Evolutionary conservation across 331 rosid species (phyloP).

Genomic region (Acacia pycnantha): DNA sequence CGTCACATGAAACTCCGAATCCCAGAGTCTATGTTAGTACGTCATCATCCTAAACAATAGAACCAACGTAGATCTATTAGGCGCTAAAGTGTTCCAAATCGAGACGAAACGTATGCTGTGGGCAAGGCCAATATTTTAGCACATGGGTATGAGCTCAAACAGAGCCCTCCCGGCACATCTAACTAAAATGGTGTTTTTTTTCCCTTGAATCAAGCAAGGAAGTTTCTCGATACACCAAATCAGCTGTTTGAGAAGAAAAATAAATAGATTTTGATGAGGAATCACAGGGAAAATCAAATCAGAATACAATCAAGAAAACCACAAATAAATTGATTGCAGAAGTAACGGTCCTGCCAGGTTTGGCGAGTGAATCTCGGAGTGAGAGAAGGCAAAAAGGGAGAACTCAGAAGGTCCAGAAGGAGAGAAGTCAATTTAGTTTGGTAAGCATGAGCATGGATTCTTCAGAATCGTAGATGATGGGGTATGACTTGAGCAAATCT

Average conservation of each 20-base stretch:
- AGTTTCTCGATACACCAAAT: not conserved
- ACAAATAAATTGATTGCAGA: not conserved
- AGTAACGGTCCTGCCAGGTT: not conserved
- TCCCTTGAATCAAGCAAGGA: not conserved
- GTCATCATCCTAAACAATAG: conserved; percentile 6
- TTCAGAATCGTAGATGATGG: no score
- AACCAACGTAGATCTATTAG: conserved; percentile 43
- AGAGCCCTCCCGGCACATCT: not conserved
- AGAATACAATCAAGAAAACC: not conserved
- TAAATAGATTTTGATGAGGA: not conserved
- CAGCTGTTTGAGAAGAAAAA: not conserved
- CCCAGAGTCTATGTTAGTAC: conserved; percentile 7
- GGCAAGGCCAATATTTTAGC: not conserved
- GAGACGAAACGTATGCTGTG: conserved; percentile 26
- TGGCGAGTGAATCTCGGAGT: not conserved
- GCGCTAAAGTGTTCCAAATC: conserved; percentile 28
- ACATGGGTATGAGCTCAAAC: conserved; percentile 35
- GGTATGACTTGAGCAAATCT: no score
- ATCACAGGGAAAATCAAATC: not conserved
- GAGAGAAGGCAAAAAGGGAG: not conserved
- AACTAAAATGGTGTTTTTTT: not conserved
- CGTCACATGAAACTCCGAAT: conserved; percentile 6
- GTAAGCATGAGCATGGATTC: no score
- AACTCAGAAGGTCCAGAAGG: not conserved
- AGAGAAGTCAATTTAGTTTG: not conserved